Evolutionary conservation across 495 filamentous ascomycete species (phyloP).

Genomic region (Aspergillus carlsbadensis): DNA sequence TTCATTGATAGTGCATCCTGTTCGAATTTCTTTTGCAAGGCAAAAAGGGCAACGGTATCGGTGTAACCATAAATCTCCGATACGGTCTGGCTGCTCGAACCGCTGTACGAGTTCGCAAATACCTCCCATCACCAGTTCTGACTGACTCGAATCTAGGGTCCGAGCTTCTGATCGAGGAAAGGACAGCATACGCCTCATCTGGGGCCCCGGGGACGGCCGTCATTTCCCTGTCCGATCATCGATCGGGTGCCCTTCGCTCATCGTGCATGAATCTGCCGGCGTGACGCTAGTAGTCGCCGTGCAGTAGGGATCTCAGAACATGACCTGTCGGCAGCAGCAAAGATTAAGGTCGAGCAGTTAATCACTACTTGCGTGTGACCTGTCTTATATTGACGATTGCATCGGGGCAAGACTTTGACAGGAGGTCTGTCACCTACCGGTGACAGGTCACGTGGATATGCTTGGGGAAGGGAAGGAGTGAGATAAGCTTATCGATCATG

Average conservation of each 20-base stretch:
- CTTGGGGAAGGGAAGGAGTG: not conserved
- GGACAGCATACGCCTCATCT: too few species aligned
- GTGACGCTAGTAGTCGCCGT: not conserved
- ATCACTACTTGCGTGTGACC: conserved; percentile 10
- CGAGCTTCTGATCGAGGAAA: too few species aligned
- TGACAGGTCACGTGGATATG: not conserved
- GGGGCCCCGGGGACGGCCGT: too few species aligned
- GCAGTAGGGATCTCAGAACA: not conserved
- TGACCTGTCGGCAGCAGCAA: not conserved
- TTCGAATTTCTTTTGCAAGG: not conserved
- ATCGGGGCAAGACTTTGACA: too few species aligned
- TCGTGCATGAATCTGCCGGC: not conserved
- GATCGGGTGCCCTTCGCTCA: not conserved
- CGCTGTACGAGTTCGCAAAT: not conserved
- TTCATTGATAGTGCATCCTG: not conserved
- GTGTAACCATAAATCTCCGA: not conserved
- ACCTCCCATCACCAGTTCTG: too few species aligned
- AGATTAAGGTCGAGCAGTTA: not conserved
- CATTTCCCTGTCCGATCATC: too few species aligned
- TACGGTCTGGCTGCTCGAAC: not conserved
- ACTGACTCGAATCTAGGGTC: too few species aligned
- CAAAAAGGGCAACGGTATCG: not conserved
- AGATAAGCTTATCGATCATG: conserved; percentile 21
- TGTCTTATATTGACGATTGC: not conserved
- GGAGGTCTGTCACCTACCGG: too few species aligned